phyloP scores from a whole-genome alignment of 2,329 filamentous ascomycete species.

The Neocucurbitaria cava region DNA sequence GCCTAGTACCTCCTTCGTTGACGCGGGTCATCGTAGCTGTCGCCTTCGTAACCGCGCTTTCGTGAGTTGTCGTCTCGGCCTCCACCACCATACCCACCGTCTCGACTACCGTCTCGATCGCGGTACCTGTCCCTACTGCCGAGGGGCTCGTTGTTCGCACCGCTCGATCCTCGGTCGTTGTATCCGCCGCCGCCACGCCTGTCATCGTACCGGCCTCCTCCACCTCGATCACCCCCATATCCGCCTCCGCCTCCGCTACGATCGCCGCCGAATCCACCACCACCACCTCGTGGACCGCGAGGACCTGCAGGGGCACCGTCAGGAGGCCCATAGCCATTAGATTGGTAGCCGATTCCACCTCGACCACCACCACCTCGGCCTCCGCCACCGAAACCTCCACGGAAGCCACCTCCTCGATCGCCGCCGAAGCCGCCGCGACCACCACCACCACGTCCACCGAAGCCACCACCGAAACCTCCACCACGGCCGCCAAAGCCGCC shows the following conservation, averaged over 20 bases:
- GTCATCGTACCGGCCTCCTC: constrained; percentile 31
- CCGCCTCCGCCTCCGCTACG: constrained; percentile 36
- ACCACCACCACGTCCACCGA: constrained; percentile 60
- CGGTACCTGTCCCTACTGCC: constrained; percentile 63
- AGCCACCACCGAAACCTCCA: constrained; percentile 59
- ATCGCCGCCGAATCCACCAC: constrained; percentile 49
- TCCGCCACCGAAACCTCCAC: constrained; percentile 58
- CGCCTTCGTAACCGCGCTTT: constrained; percentile 68
- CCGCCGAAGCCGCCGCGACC: constrained; percentile 56
- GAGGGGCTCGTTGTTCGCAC: constrained; percentile 85
- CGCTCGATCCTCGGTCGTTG: constrained; percentile 59
- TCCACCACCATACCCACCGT: constrained; percentile 10
- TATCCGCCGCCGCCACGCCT: constrained; percentile 25
- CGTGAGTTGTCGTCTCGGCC: constrained; percentile 51
- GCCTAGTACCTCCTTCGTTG: constrained; percentile 66
- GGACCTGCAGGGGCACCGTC: constrained; percentile 59
- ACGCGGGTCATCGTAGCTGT: constrained; percentile 77
- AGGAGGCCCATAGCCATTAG: constrained; percentile 52
- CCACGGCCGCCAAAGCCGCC: constrained; percentile 59
- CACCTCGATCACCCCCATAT: constrained; percentile 31
- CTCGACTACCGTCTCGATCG: constrained; percentile 32
- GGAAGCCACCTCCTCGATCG: constrained; percentile 53
- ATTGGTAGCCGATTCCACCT: constrained; percentile 55
- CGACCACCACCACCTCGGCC: constrained; percentile 54
- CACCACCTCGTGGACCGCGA: constrained; percentile 50